These are phyloP conservation scores for Bremia lactucae DNA, from an alignment of 352 stramenopile genomes.

Conservation along the genomic window DNA sequence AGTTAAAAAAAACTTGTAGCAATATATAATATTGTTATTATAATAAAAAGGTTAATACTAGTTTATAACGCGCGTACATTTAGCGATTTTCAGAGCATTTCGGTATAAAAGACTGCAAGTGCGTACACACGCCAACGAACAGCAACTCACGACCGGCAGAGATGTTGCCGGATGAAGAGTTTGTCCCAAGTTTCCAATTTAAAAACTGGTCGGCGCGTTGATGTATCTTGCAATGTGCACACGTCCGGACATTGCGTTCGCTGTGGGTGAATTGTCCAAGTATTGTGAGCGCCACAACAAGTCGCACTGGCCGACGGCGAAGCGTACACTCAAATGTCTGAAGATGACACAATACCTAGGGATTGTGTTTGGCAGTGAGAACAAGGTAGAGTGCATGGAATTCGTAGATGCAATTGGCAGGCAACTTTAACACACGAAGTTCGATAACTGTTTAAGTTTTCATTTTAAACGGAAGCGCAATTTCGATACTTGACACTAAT, in stretches of 20 bases:
- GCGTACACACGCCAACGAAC: not conserved
- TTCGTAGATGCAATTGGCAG: too few relatives aligned
- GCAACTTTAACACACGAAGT: too few relatives aligned
- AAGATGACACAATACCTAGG: not conserved
- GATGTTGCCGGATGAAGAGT: not conserved
- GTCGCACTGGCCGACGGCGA: not conserved
- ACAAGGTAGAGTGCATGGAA: too few relatives aligned
- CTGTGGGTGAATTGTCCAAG: not conserved
- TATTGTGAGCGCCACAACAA: not conserved
- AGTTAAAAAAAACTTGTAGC: too few relatives aligned
- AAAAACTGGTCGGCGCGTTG: not conserved
- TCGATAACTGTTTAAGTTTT: too few relatives aligned
- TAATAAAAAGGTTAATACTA: too few relatives aligned
- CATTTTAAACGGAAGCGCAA: too few relatives aligned
- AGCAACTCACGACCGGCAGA: not conserved
- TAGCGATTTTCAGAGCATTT: not conserved
- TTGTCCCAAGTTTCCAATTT: not conserved
- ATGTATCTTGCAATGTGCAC: not conserved
- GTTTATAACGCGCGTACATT: not conserved
- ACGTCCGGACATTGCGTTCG: not conserved
- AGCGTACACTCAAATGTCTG: not conserved
- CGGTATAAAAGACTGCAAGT: too few relatives aligned
- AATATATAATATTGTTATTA: too few relatives aligned
- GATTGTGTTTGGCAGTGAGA: too few relatives aligned
- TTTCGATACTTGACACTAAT: too few relatives aligned